These are phyloP conservation scores for Cercophora scortea DNA, from an alignment of 495 filamentous ascomycete genomes.

Conservation along the genomic window DNA sequence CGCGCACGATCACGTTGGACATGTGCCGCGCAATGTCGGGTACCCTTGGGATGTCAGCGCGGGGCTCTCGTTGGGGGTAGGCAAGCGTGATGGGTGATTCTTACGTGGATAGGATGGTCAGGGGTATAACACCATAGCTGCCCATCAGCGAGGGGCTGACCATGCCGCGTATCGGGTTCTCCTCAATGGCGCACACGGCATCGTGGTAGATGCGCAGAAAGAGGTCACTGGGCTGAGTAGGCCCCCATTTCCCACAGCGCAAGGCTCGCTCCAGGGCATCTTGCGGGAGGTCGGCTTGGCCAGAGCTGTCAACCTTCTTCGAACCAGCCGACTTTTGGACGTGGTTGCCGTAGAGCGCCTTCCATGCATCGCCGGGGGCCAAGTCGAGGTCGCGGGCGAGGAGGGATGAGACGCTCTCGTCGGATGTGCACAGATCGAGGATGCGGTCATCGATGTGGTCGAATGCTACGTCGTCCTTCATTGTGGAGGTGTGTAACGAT, in stretches of 20 bases:
- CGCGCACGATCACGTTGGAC: slow-evolving; percentile 66
- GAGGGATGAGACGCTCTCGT: slow-evolving; percentile 47
- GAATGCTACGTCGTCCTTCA: background rate
- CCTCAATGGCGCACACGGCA: slow-evolving; percentile 52
- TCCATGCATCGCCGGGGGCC: slow-evolving; percentile 45
- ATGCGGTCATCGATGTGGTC: slow-evolving; percentile 14
- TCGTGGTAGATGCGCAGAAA: slow-evolving; percentile 62
- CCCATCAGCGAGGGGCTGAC: slow-evolving; percentile 68
- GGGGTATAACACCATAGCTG: slow-evolving; percentile 53
- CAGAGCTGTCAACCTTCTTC: slow-evolving; percentile 1
- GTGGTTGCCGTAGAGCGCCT: slow-evolving; percentile 42
- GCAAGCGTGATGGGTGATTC: slow-evolving; percentile 10
- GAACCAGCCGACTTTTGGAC: slow-evolving; percentile 5
- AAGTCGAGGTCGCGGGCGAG: slow-evolving; percentile 46
- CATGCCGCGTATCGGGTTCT: slow-evolving; percentile 46
- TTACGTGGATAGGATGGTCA: slow-evolving; percentile 59
- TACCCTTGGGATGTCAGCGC: slow-evolving; percentile 24
- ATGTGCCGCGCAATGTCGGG: slow-evolving; percentile 67
- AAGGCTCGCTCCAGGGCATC: slow-evolving; percentile 45
- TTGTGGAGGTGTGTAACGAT: no score
- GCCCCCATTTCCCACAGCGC: slow-evolving; percentile 62
- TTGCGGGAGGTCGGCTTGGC: slow-evolving; percentile 3
- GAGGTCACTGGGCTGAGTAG: slow-evolving; percentile 52
- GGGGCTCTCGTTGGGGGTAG: background rate
- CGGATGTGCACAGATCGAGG: slow-evolving; percentile 37